These are phyloP conservation scores for Talaromyces thailandensis DNA, from an alignment of 495 filamentous ascomycete genomes.

Conservation along the genomic window DNA sequence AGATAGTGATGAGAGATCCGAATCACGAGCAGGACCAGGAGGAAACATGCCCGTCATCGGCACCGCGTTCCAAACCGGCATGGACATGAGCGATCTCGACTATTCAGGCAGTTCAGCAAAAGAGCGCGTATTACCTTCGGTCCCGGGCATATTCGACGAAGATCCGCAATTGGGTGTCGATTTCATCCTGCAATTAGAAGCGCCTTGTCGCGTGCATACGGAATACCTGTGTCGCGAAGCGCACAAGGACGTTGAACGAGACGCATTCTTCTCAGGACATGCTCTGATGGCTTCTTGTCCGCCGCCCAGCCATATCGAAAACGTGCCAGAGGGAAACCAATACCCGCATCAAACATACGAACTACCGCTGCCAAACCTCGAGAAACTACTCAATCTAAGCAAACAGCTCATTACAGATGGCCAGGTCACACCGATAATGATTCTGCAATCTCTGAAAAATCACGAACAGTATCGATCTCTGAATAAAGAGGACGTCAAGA, in stretches of 20 bases:
- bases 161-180: conserved; percentile 75
- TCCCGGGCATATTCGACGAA: conserved; percentile 61
- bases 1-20: not conserved
- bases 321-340: conserved; percentile 28
- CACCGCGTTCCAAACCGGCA: not conserved
- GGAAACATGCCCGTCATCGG: not conserved
- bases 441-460: conserved; percentile 70
- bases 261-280: conserved; percentile 60
- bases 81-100: not conserved
- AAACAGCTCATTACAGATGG: conserved; percentile 76
- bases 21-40: not conserved
- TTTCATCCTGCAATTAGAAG: conserved; percentile 94
- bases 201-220: conserved; percentile 90
- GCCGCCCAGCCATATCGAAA: conserved; percentile 44
- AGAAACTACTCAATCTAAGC: conserved; percentile 76
- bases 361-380: conserved; percentile 62
- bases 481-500: conserved; percentile 58
- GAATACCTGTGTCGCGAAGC: conserved; percentile 49
- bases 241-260: conserved; percentile 38
- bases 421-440: conserved; percentile 96
- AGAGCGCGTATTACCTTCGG: not conserved
- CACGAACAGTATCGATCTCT: conserved; percentile 61
- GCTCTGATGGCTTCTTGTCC: conserved; percentile 87
- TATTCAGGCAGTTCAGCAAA: not conserved
- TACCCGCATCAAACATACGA: conserved; percentile 37